Conservation (phyloP, 1,284 basidiomycete species). For the Ceratorhiza oryzae-sativae region DNA sequence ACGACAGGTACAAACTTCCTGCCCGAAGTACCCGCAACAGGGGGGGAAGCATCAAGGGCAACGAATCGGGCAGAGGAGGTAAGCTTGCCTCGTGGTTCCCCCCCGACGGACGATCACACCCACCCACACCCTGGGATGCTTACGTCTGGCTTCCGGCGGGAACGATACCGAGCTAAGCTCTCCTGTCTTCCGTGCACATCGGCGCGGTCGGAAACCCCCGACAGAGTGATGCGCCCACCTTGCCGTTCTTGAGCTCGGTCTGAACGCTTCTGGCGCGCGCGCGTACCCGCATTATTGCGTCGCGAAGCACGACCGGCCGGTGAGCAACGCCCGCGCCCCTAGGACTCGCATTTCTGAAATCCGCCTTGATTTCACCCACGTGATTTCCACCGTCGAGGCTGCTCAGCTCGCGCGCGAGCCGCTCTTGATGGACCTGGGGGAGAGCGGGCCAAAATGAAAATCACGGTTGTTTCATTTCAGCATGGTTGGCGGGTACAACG, state of each 20-base stretch:
- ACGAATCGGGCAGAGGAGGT: neutral
- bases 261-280: neutral
- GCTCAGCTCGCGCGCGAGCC: neutral
- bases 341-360: neutral
- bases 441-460: too few species aligned
- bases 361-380: neutral
- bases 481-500: too few species aligned
- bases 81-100: too few species aligned
- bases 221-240: neutral
- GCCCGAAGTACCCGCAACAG: neutral
- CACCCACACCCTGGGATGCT: neutral
- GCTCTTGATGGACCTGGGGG: conserved; percentile 2
- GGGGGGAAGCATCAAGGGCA: neutral
- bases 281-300: neutral
- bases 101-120: too few species aligned
- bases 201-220: neutral
- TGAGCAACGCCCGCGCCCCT: conserved; percentile 10
- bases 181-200: neutral
- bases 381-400: too few species aligned
- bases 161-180: neutral
- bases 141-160: neutral
- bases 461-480: too few species aligned
- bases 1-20: neutral
- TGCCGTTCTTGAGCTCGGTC: neutral
- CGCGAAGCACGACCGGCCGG: neutral